phyloP scores from a whole-genome alignment of 495 filamentous ascomycete genomes.

The Penicillium daleae region DNA sequence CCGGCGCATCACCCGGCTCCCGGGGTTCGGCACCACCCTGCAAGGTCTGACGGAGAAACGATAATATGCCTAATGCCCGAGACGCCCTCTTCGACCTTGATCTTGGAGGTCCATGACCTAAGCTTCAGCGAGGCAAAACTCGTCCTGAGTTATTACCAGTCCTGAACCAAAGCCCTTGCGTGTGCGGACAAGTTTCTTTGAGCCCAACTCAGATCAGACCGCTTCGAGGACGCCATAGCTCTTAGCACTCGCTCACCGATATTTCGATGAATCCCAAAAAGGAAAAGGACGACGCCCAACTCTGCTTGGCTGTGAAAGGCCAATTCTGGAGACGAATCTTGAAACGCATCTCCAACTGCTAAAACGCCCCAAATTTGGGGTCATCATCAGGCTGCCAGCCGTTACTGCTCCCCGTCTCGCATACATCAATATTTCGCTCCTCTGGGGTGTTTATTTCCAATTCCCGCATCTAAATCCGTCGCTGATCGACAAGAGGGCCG shows the following conservation, averaged over 20 bases:
- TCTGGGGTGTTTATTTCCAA: neutral
- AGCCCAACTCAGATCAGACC: slow-evolving; percentile 2
- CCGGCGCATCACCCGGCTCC: neutral
- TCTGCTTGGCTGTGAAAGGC: neutral
- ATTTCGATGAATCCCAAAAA: neutral
- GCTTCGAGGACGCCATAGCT: neutral
- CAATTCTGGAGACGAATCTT: neutral
- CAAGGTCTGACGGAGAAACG: neutral
- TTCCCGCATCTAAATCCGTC: neutral
- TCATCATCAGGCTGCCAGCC: neutral
- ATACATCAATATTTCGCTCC: neutral
- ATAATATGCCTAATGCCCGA: neutral
- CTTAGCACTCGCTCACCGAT: neutral
- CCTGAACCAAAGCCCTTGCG: neutral
- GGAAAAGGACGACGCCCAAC: neutral
- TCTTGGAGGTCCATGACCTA: neutral
- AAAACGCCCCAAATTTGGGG: neutral
- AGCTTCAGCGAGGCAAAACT: neutral
- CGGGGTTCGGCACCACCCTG: neutral
- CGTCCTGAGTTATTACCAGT: neutral
- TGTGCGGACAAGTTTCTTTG: slow-evolving; percentile 4
- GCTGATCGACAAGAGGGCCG: neutral
- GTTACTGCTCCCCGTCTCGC: neutral
- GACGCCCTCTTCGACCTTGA: neutral
- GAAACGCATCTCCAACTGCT: neutral